Percentiles rank a stretch among this genome's conserved stretches.
Evolutionary conservation across 176 grass and related monocot species (phyloP).

Genomic region (Secale cereale): DNA sequence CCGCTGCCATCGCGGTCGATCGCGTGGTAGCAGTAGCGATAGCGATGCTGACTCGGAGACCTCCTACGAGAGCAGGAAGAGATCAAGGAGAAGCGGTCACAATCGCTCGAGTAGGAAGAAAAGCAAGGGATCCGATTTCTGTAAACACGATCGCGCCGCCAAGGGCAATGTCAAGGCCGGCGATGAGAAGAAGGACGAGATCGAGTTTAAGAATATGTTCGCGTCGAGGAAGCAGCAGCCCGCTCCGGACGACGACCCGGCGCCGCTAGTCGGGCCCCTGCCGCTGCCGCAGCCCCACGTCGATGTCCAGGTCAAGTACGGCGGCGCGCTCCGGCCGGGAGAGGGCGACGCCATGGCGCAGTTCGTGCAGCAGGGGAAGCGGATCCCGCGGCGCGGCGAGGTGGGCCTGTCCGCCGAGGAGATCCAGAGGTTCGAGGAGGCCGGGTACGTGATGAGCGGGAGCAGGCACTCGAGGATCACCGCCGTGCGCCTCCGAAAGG

Average conservation of each 20-base stretch:
- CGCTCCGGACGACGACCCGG: neutral
- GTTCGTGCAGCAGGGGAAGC: constrained; percentile 73
- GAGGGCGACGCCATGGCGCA: constrained; percentile 68
- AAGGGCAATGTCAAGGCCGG: neutral
- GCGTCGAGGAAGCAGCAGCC: constrained; percentile 27
- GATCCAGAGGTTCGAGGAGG: constrained; percentile 55
- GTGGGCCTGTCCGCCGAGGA: constrained; percentile 62
- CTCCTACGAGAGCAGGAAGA: constrained; percentile 15
- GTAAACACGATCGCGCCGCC: neutral
- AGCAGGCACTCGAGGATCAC: constrained; percentile 63
- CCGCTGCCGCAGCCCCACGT: constrained; percentile 28
- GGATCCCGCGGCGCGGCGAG: constrained; percentile 61
- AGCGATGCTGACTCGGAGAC: constrained; percentile 9
- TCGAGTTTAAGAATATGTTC: constrained; percentile 35
- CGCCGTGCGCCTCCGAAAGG: constrained; percentile 53
- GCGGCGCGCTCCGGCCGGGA: constrained; percentile 62
- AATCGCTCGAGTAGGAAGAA: neutral
- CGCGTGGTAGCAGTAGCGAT: neutral
- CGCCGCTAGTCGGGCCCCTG: constrained; percentile 49
- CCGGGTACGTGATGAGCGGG: constrained; percentile 65
- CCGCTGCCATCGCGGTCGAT: neutral
- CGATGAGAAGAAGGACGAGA: neutral
- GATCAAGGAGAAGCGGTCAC: neutral
- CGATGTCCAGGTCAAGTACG: constrained; percentile 59
- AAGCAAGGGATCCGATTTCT: constrained; percentile 7